Evolutionary conservation across 169 alveolate genomes (phyloP).

Genomic region (Cryptosporidium tyzzeri): DNA sequence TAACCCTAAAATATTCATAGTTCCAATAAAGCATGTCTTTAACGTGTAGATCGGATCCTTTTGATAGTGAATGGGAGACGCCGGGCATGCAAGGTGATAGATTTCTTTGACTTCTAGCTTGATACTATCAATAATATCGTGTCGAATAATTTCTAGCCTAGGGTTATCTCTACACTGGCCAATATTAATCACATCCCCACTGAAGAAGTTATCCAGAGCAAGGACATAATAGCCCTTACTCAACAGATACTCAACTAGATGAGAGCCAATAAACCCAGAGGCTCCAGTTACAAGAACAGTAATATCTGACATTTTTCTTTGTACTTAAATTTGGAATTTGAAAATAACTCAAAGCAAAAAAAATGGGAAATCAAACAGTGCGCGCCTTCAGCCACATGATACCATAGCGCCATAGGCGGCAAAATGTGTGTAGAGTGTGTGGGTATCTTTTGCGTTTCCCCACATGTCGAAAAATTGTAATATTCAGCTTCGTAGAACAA

Average conservation of each 20-base stretch:
- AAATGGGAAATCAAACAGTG: background rate
- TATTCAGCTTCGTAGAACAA: background rate
- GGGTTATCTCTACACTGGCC: slow-evolving; percentile 77
- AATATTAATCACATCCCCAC: slow-evolving; percentile 79
- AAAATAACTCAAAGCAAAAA: background rate
- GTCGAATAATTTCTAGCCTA: slow-evolving; percentile 80
- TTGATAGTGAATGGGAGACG: slow-evolving; percentile 85
- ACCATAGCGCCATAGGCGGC: slow-evolving; percentile 40
- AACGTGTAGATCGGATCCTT: slow-evolving; percentile 81
- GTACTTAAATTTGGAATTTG: background rate
- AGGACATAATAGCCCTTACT: slow-evolving; percentile 81
- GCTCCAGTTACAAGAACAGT: slow-evolving; percentile 84
- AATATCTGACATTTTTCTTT: background rate
- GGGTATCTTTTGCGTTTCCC: slow-evolving; percentile 68
- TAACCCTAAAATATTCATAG: slow-evolving; percentile 80
- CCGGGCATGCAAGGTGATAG: slow-evolving; percentile 85
- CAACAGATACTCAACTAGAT: slow-evolving; percentile 80
- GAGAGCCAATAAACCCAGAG: slow-evolving; percentile 85
- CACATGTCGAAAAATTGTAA: slow-evolving; percentile 28
- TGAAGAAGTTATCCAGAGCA: slow-evolving; percentile 81
- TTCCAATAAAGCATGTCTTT: slow-evolving; percentile 83
- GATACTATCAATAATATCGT: slow-evolving; percentile 79
- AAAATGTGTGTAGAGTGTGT: slow-evolving; percentile 48
- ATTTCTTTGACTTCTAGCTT: slow-evolving; percentile 82
- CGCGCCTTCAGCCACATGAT: slow-evolving; percentile 1